These are phyloP conservation scores for Candida broadrunensis DNA, from an alignment of 805 yeast genomes.

Conservation along the genomic window DNA sequence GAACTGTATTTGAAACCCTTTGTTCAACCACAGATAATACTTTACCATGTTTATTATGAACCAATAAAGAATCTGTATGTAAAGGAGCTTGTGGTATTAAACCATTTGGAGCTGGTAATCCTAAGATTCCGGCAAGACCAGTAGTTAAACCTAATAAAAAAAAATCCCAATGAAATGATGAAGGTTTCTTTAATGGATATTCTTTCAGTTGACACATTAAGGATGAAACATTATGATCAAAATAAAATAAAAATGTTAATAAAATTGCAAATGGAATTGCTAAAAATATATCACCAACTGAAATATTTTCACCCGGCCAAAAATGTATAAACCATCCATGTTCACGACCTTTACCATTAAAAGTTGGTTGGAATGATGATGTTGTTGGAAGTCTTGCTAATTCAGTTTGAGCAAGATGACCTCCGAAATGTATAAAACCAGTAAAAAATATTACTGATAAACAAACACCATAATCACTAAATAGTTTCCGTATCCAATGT, in stretches of 20 bases:
- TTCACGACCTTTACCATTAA: conserved; percentile 29
- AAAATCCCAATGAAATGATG: conserved; percentile 92
- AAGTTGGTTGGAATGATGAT: conserved; percentile 73
- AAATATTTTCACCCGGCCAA: conserved; percentile 55
- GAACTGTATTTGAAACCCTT: conserved; percentile 76
- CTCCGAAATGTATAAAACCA: conserved; percentile 91
- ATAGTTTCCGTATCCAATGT: conserved; percentile 58
- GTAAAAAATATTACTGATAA: conserved; percentile 83
- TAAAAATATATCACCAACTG: conserved; percentile 74
- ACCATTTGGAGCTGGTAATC: conserved; percentile 96
- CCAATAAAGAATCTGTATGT: conserved; percentile 76
- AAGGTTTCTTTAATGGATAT: conserved; percentile 80
- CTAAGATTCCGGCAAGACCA: conserved; percentile 81
- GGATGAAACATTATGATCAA: conserved; percentile 94
- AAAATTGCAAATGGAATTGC: conserved; percentile 92
- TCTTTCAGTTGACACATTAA: conserved; percentile 85
- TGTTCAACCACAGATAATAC: conserved; percentile 78
- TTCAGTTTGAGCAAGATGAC: conserved; percentile 53
- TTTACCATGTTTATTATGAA: conserved; percentile 40
- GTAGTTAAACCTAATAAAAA: conserved; percentile 81
- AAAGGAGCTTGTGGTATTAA: conserved; percentile 96
- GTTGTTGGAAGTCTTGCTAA: conserved; percentile 68
- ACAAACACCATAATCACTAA: conserved; percentile 87
- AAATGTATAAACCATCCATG: conserved; percentile 78
- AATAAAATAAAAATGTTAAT: conserved; percentile 80